phyloP scores from a whole-genome alignment of 73 alveolate genomes.

The Symbiodinium natans region DNA sequence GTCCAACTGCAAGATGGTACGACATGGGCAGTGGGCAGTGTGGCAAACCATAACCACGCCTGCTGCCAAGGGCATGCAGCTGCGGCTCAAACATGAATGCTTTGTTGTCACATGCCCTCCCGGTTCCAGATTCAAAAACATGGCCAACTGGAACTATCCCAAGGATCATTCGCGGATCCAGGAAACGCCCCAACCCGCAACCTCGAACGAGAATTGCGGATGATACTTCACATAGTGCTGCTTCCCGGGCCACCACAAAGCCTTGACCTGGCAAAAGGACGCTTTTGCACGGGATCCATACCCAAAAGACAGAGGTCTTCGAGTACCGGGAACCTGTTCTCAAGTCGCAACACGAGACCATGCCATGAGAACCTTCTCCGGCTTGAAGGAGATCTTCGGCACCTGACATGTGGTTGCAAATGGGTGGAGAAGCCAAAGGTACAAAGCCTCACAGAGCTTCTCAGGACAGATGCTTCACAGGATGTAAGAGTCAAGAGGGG shows the following conservation, averaged over 20 bases:
- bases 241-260: slow-evolving; percentile 83
- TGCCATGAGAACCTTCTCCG: slow-evolving; percentile 50
- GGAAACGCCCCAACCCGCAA: not conserved
- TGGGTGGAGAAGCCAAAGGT: not conserved
- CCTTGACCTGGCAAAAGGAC: slow-evolving; percentile 49
- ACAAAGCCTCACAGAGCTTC: no score
- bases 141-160: not conserved
- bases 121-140: not conserved
- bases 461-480: no score
- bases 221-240: slow-evolving; percentile 70
- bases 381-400: slow-evolving; percentile 80
- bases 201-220: slow-evolving; percentile 75
- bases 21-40: not conserved
- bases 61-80: not conserved
- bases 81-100: not conserved
- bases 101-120: not conserved
- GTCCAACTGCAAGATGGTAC: not conserved
- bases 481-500: no score
- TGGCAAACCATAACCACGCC: not conserved
- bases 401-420: not conserved
- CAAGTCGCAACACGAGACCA: not conserved
- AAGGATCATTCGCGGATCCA: not conserved
- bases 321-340: not conserved
- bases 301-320: not conserved
- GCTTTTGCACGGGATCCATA: not conserved